Base-by-base conservation (phyloP, 2,329 filamentous ascomycete species). In the Drechslera avenae region DNA sequence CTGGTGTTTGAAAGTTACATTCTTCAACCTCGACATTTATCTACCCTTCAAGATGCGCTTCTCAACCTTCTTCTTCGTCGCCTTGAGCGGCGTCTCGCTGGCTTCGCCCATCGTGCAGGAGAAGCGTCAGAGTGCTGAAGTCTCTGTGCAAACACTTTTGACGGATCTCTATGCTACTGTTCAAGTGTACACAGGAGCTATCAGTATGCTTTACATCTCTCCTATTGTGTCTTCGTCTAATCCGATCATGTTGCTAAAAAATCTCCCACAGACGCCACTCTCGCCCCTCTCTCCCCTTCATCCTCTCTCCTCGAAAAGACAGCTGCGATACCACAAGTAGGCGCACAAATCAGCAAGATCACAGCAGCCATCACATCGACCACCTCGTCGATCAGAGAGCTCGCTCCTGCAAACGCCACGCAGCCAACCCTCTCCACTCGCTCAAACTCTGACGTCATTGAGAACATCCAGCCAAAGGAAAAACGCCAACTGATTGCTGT, bases 161-260 rank as follows among this genome's bases (percentile, higher is more conserved):
- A 60, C 50, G 17, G 53, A 58, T 14, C 59, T 63, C 28, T 59
- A 52, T 33, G 49, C 59, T 8, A 60, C 59, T 1, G 54, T 63
- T 2, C 60, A 62, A 19, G 49, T 47, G 33, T 62, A 63, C 48
- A 61, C 58, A 5, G 56, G 56, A 31, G 51, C 58, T 10, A 63
- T 63, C 47, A 61, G 54, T 58, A 52, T 31, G 44, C 10, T 8
- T 26, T 8, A 13, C 43, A 6, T 18, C 4, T 17, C 1, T 17
- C 2, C 19, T 16, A 14, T 3, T 18, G 10, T 12, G 9, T 31
- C 26, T 13, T 23, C 12, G 2, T 1, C 32, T 14, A 8, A 30
- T 18, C 13, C 14, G 17, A 21, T 10, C 6, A 7, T 12, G 21
- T 26, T 17, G 12, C 31, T 35, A 44, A 26, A 32, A 34, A 10